phyloP scores from a whole-genome alignment of 495 filamentous ascomycete genomes.

The Penicillium bovifimosum region DNA sequence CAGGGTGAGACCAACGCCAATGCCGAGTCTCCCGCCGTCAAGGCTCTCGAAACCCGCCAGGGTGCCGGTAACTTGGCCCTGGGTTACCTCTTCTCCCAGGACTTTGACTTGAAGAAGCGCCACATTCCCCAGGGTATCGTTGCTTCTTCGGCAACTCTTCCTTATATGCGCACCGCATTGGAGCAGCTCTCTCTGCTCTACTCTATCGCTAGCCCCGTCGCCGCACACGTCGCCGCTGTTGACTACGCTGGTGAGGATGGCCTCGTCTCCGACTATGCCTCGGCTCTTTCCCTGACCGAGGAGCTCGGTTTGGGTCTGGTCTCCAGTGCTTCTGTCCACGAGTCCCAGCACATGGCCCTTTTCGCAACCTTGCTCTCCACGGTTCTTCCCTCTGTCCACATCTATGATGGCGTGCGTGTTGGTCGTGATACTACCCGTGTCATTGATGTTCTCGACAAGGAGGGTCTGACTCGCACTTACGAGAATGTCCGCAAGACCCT shows the following conservation, averaged over 20 bases:
- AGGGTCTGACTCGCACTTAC: conserved; percentile 65
- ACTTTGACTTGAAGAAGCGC: conserved; percentile 87
- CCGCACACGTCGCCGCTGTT: conserved; percentile 88
- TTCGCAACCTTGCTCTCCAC: conserved; percentile 78
- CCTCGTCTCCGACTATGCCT: conserved; percentile 82
- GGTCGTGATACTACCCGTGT: conserved; percentile 81
- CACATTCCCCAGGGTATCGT: conserved; percentile 86
- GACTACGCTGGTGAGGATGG: conserved; percentile 72
- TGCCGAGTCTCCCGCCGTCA: conserved; percentile 71
- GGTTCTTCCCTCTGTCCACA: conserved; percentile 78
- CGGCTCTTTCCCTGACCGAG: conserved; percentile 75
- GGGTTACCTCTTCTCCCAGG: conserved; percentile 94
- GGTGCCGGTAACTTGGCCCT: conserved; percentile 90
- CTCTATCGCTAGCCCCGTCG: conserved; percentile 82
- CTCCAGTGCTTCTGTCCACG: conserved; percentile 77
- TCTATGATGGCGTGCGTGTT: conserved; percentile 86
- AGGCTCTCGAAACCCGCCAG: conserved; percentile 76
- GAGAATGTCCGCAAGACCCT: conserved; percentile 58
- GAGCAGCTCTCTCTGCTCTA: conserved; percentile 90
- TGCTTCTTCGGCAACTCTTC: conserved; percentile 74
- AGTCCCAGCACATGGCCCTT: conserved; percentile 92
- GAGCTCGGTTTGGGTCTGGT: conserved; percentile 85
- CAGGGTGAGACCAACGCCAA: conserved; percentile 66
- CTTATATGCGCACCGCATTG: conserved; percentile 72
- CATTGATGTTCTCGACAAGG: conserved; percentile 74